Evolutionary conservation across 352 stramenopile species (phyloP).

Genomic region (Globisporangium barbulae): DNA sequence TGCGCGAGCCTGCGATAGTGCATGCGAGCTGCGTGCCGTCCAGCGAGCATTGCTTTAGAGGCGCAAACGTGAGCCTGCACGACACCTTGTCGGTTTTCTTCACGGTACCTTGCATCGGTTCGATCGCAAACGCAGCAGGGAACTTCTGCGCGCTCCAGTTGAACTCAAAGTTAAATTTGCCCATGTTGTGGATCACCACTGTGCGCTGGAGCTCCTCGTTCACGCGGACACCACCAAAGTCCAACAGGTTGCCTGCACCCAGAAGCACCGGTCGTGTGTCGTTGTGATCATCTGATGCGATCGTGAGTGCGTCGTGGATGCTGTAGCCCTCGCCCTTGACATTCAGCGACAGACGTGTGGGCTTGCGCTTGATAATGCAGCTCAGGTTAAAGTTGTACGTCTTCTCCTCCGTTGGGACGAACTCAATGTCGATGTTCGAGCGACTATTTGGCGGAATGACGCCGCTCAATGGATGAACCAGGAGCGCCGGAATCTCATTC

Average conservation of each 20-base stretch:
- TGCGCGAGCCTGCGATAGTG: slow-evolving; percentile 82
- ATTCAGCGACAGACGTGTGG: slow-evolving; percentile 89
- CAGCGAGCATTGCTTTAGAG: slow-evolving; percentile 68
- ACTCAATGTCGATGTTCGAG: slow-evolving; percentile 83
- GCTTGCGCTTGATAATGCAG: slow-evolving; percentile 92
- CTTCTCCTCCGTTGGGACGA: slow-evolving; percentile 90
- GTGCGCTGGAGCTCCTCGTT: slow-evolving; percentile 70
- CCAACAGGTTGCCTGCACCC: slow-evolving; percentile 43
- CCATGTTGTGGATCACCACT: slow-evolving; percentile 87
- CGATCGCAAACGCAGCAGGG: slow-evolving; percentile 47
- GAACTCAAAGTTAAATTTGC: slow-evolving; percentile 97
- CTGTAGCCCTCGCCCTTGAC: slow-evolving; percentile 94
- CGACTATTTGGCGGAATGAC: slow-evolving; percentile 88
- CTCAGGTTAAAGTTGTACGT: slow-evolving; percentile 92
- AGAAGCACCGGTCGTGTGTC: slow-evolving; percentile 31
- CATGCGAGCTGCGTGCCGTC: slow-evolving; percentile 71
- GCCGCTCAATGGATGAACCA: slow-evolving; percentile 86
- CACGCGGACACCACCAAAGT: slow-evolving; percentile 88
- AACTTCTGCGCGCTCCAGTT: slow-evolving; percentile 58
- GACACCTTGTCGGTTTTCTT: slow-evolving; percentile 84
- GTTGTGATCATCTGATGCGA: slow-evolving; percentile 37
- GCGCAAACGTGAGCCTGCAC: slow-evolving; percentile 76
- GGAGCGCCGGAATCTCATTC: slow-evolving; percentile 71
- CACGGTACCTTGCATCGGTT: slow-evolving; percentile 80
- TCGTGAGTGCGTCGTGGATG: slow-evolving; percentile 79